Evolutionary conservation across 495 filamentous ascomycete genomes (phyloP).

Genomic region (Trichoderma gamsii): DNA sequence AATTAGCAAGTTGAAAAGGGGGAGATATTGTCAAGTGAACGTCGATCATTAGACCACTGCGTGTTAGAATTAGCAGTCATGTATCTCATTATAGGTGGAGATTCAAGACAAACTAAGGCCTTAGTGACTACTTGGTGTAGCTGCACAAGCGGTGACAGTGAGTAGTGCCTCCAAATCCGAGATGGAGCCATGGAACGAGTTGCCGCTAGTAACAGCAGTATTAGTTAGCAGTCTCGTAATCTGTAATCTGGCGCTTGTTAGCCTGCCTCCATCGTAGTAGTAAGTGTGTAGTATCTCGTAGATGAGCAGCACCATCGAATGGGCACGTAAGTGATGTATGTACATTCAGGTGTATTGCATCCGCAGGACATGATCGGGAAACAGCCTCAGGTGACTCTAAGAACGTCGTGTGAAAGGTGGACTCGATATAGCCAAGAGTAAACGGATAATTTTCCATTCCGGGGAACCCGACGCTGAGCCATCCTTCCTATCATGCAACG

Average conservation of each 20-base stretch:
- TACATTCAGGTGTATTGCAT: not conserved
- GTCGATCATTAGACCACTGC: not conserved
- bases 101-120: not conserved
- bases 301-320: not conserved
- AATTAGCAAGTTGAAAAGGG: not conserved
- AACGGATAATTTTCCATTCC: conserved; percentile 3
- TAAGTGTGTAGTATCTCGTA: not conserved
- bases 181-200: not conserved
- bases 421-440: not conserved
- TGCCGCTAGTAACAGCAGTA: not conserved
- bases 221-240: not conserved
- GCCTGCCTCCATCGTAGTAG: not conserved
- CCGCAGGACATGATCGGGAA: conserved; percentile 1
- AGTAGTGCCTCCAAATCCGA: not conserved
- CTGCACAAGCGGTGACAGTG: no score
- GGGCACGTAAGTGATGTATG: not conserved
- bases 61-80: not conserved
- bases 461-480: not conserved
- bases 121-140: not conserved
- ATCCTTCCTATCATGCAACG: not conserved
- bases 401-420: not conserved
- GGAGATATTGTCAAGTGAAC: not conserved
- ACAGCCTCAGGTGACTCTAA: not conserved
- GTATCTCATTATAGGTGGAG: conserved; percentile 3
- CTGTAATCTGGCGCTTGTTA: not conserved